Evolutionary conservation across 2,329 filamentous ascomycete genomes (phyloP).

Genomic region (Ascochyta koolunga): DNA sequence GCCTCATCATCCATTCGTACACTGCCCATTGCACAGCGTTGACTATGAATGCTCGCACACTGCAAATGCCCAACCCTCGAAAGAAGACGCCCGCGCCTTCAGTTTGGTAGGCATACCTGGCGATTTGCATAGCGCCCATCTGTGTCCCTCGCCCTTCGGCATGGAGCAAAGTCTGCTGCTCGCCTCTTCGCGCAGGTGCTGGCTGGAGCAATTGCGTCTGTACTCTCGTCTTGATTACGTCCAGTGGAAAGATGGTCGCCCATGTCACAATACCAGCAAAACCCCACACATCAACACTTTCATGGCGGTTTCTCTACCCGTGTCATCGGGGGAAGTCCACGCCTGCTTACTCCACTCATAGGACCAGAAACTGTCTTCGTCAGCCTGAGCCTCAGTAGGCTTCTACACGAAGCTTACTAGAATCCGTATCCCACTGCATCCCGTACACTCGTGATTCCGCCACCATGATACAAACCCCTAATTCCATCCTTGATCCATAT

Average conservation of each 20-base stretch:
- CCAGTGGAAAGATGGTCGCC: conserved; percentile 88
- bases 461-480: conserved; percentile 79
- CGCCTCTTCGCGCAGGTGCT: conserved; percentile 10
- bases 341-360: conserved; percentile 77
- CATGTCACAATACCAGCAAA: conserved; percentile 87
- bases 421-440: conserved; percentile 96
- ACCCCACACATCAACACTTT: conserved; percentile 83
- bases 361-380: conserved; percentile 72
- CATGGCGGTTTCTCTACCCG: conserved; percentile 58
- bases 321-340: conserved; percentile 55
- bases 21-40: conserved; percentile 93
- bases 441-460: conserved; percentile 77
- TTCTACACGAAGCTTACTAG: conserved; percentile 62
- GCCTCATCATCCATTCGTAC: conserved; percentile 84
- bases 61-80: conserved; percentile 81
- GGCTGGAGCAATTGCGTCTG: conserved; percentile 67
- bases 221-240: conserved; percentile 91
- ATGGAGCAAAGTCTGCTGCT: conserved; percentile 31
- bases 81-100: conserved; percentile 81
- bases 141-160: conserved; percentile 32
- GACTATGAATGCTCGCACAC: conserved; percentile 84
- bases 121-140: conserved; percentile 66
- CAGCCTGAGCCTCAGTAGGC: neutral
- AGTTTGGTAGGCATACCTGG: conserved; percentile 69
- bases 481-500: conserved; percentile 66